phyloP scores from a whole-genome alignment of 1,284 basidiomycete genomes.

The Austroboletus novae-zelandiae region DNA sequence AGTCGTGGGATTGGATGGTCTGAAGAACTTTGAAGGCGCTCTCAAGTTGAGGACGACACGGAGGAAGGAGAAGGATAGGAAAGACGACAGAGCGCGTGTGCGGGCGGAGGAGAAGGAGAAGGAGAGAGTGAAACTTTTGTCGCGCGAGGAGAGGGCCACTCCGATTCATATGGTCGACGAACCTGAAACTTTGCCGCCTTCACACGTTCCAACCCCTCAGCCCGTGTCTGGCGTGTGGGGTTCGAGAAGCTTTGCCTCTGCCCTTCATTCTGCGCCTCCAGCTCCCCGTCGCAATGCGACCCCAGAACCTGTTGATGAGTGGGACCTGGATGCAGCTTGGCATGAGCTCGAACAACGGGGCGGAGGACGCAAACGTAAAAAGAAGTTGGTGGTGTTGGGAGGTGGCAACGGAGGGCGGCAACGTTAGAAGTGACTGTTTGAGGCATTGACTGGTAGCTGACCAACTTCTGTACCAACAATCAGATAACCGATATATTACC shows the following conservation, averaged over 20 bases:
- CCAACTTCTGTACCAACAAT: conserved; percentile 17
- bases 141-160: conserved; percentile 23
- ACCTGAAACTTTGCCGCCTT: conserved; percentile 29
- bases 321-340: conserved; percentile 80
- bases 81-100: conserved; percentile 79
- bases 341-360: conserved; percentile 69
- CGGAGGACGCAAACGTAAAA: conserved; percentile 56
- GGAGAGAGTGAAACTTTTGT: conserved; percentile 48
- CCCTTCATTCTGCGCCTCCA: conserved; percentile 48
- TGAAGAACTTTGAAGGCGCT: conserved; percentile 79
- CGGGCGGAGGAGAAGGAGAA: conserved; percentile 79
- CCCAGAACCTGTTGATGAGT: conserved; percentile 54
- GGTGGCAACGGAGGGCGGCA: conserved; percentile 47
- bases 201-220: conserved; percentile 29
- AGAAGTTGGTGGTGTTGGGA: conserved; percentile 67
- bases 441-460: neutral
- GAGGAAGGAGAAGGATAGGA: conserved; percentile 73
- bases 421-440: conserved; percentile 22
- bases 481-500: conserved; percentile 13
- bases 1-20: conserved; percentile 70
- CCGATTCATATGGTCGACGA: conserved; percentile 12
- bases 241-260: conserved; percentile 72
- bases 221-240: conserved; percentile 67
- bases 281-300: conserved; percentile 23
- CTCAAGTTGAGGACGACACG: conserved; percentile 74